phyloP scores from a whole-genome alignment of 306 rosid species.

The Mucuna pruriens region DNA sequence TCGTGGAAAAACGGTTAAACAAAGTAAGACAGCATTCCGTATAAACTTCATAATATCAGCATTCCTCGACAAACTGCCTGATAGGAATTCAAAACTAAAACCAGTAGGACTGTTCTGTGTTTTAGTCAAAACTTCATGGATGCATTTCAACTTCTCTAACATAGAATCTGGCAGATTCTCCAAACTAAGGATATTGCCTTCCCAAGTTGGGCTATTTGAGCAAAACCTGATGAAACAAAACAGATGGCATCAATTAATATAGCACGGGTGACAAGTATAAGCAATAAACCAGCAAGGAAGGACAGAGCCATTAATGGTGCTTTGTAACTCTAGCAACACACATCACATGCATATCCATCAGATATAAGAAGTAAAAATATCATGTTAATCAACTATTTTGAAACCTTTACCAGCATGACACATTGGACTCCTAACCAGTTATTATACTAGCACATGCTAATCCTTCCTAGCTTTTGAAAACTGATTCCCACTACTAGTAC shows the following conservation, averaged over 20 bases:
- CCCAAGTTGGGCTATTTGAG: conserved; percentile 78
- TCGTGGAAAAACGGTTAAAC: conserved; percentile 81
- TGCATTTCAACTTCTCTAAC: conserved; percentile 60
- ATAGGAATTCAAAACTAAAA: conserved; percentile 67
- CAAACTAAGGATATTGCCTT: conserved; percentile 64
- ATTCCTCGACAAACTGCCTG: conserved; percentile 54
- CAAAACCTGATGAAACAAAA: conserved; percentile 59
- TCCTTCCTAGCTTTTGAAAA: conserved; percentile 23
- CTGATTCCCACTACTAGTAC: background rate
- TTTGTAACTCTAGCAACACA: conserved; percentile 5
- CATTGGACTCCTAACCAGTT: conserved; percentile 4
- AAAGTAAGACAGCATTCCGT: conserved; percentile 72
- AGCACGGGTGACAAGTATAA: conserved; percentile 15
- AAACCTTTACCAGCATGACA: background rate
- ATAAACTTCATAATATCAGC: conserved; percentile 80
- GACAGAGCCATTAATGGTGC: background rate
- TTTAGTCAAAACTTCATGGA: conserved; percentile 54
- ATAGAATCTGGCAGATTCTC: conserved; percentile 75
- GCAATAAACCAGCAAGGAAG: background rate
- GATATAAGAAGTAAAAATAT: conserved; percentile 17
- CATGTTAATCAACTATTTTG: background rate
- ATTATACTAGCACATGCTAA: background rate
- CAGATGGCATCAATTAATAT: conserved; percentile 28
- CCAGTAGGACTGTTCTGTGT: conserved; percentile 45
- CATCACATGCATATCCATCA: conserved; percentile 6